Evolutionary conservation across 495 filamentous ascomycete species (phyloP).

Genomic region (Penicillium mononematosum): DNA sequence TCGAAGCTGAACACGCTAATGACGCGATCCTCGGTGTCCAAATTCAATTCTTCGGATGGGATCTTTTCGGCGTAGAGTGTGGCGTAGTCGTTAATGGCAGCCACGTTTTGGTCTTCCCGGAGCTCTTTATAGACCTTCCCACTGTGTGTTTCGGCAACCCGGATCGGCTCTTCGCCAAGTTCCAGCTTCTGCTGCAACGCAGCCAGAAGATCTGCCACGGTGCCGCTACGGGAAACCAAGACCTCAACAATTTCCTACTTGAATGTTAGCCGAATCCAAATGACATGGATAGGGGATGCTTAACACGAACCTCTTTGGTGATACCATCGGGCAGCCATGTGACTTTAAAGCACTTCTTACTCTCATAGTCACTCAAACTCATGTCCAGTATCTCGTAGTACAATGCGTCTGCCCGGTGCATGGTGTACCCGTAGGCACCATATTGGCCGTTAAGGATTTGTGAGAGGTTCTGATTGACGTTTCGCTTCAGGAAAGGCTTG

Average conservation of each 20-base stretch:
- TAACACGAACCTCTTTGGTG: conserved; percentile 70
- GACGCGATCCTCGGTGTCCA: conserved; percentile 54
- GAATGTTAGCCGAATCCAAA: conserved; percentile 21
- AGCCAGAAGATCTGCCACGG: conserved; percentile 70
- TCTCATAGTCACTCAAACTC: conserved; percentile 88
- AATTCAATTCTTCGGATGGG: conserved; percentile 72
- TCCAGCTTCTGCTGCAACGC: conserved; percentile 76
- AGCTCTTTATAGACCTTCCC: conserved; percentile 81
- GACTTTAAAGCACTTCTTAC: conserved; percentile 79
- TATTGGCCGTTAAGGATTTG: conserved; percentile 71
- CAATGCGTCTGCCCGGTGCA: conserved; percentile 70
- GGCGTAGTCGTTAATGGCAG: conserved; percentile 81
- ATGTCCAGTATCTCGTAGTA: conserved; percentile 93
- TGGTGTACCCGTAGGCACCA: conserved; percentile 58
- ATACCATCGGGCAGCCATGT: conserved; percentile 87
- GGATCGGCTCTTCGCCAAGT: conserved; percentile 67
- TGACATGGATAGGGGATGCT: neutral
- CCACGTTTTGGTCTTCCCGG: conserved; percentile 58
- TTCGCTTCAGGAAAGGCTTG: conserved; percentile 72
- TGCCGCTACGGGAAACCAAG: conserved; percentile 79
- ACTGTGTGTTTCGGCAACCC: conserved; percentile 73
- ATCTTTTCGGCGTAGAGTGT: conserved; percentile 75
- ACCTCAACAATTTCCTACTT: conserved; percentile 69
- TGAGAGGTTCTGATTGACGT: conserved; percentile 59
- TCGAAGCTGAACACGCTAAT: conserved; percentile 91